Percentiles rank a stretch among this genome's conserved stretches.
These are phyloP conservation scores for Xylogone sp. DNA, from an alignment of 2,329 filamentous ascomycete species.

Conservation along the genomic window DNA sequence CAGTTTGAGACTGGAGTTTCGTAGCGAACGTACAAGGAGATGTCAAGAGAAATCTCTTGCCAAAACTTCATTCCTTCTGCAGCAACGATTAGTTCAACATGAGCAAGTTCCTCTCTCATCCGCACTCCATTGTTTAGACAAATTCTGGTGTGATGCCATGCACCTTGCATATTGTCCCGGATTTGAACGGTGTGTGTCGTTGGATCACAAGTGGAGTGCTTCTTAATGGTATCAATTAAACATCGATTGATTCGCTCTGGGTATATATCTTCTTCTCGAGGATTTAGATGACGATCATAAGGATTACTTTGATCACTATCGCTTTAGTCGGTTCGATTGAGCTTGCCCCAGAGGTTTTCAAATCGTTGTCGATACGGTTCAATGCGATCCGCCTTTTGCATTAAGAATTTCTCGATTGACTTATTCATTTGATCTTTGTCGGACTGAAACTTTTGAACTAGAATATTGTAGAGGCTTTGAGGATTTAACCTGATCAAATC, in stretches of 20 bases:
- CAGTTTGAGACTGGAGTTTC: no score
- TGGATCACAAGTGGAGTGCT: background rate
- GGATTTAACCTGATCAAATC: background rate
- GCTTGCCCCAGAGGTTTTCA: background rate
- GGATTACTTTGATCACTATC: background rate
- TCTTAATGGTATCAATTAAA: background rate
- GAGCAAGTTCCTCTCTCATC: no score
- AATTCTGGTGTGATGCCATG: no score
- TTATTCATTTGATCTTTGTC: constrained; percentile 1
- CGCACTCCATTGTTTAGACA: no score
- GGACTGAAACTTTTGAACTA: background rate
- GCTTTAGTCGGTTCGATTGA: background rate
- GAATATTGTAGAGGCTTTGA: background rate
- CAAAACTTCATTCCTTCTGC: no score
- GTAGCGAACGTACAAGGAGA: no score
- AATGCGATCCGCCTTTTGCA: background rate
- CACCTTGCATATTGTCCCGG: no score
- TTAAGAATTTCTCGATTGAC: background rate
- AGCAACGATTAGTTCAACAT: no score
- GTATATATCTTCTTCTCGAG: constrained; percentile 1
- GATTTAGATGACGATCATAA: background rate
- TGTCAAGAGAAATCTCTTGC: no score
- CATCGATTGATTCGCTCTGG: background rate
- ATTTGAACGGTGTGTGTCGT: background rate
- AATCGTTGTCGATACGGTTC: background rate